Evolutionary conservation across 495 filamentous ascomycete species (phyloP), one percentile per base, ranked within the genome.

Genomic region (Talaromyces liani): DNA sequence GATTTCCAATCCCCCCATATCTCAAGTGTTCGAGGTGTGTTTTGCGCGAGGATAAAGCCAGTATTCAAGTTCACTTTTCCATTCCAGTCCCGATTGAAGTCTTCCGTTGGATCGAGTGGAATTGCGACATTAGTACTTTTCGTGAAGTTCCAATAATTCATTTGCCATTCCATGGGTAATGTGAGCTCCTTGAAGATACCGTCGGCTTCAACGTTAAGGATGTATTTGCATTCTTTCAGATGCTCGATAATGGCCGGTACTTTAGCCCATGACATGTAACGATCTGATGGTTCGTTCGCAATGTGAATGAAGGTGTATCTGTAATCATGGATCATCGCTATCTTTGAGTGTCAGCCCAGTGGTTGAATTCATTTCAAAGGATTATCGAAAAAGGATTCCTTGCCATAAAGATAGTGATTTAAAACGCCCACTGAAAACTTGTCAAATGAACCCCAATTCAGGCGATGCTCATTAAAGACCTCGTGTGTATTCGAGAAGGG

Each of bases 91-190:
- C 67, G 66, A 63, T 72, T 76, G 18, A 65, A 24, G 4, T 64
- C 63, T 8, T 51, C 69, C 10, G 62, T 49, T 1, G 75, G 73
- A 47, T 81, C 79, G 33, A 70, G 59, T 49, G 81, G 72, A 70
- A 82, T 73, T 61, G 80, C 76, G 57, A 80, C 70, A 8, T 79
- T 69, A 16, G 72, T 79, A 7, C 74, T 65, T 10, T 67, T 54
- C 24, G 69, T 71, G 57, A 82, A 75, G 58, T 75, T 68, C 81
- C 80, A 84, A 71, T 80, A 79, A 69, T 82, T 83, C n/a, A 84
- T 66, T 36, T 82, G 73, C 80, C 80, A 84, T 67, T 84, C 81
- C 33, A 83, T 63, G 4, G 81, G 80, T 6, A 84, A 63, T 51
- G 82, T 73, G 53, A 75, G 78, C 56, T 76, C 70, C 31, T 72